Percentiles rank a stretch among this genome's conserved stretches.
Conservation (phyloP, 2,329 filamentous ascomycete genomes). For the Trichoderma sp. region DNA sequence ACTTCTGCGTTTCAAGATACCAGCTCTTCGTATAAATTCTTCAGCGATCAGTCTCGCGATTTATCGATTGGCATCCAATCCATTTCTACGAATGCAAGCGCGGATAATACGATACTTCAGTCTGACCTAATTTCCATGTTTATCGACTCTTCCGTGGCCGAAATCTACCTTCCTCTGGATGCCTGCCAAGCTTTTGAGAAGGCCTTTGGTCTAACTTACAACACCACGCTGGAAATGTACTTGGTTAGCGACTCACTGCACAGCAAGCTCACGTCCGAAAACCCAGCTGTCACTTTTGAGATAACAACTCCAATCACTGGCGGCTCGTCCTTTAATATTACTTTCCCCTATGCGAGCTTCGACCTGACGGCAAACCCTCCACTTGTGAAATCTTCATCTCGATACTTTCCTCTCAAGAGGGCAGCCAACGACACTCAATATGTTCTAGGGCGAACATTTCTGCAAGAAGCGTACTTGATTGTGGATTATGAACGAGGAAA, state of each 20-base stretch:
- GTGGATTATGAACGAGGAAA: slow-evolving; percentile 31
- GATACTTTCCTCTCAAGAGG: slow-evolving; percentile 30
- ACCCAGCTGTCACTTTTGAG: slow-evolving; percentile 25
- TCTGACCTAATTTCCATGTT: slow-evolving; percentile 25
- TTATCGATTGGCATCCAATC: slow-evolving; percentile 28
- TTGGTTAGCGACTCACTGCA: slow-evolving; percentile 27
- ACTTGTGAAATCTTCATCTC: slow-evolving; percentile 21
- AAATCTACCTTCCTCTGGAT: slow-evolving; percentile 27
- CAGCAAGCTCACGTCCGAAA: background rate
- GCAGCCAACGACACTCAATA: slow-evolving; percentile 31
- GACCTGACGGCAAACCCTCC: slow-evolving; percentile 29
- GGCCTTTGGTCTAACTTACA: slow-evolving; percentile 23
- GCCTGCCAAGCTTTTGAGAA: slow-evolving; percentile 28
- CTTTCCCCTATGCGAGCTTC: slow-evolving; percentile 31
- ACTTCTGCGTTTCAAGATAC: slow-evolving; percentile 24
- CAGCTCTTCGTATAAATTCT: slow-evolving; percentile 15
- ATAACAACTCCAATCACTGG: slow-evolving; percentile 24
- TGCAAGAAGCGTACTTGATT: slow-evolving; percentile 31
- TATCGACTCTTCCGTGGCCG: slow-evolving; percentile 29
- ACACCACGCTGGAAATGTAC: slow-evolving; percentile 24
- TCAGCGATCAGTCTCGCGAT: slow-evolving; percentile 28
- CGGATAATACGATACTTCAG: slow-evolving; percentile 13
- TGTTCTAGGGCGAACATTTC: slow-evolving; percentile 29
- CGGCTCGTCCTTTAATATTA: slow-evolving; percentile 25
- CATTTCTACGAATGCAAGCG: slow-evolving; percentile 27